Evolutionary conservation across 2,329 filamentous ascomycete genomes (phyloP).

Genomic region (Claviceps citrina): DNA sequence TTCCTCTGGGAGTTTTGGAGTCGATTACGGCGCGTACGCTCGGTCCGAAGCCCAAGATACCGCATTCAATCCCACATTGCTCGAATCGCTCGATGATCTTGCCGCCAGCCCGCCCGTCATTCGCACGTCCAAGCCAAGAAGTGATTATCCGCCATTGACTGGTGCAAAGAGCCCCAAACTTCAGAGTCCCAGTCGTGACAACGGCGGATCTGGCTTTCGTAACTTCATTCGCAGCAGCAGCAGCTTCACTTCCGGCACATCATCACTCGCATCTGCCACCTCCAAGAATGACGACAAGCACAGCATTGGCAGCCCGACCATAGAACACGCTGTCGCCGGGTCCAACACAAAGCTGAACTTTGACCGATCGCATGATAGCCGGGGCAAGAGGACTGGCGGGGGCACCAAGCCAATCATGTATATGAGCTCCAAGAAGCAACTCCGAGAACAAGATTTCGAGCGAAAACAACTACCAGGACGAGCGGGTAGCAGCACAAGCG

Average conservation of each 20-base stretch:
- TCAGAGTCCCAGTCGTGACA: constrained; percentile 35
- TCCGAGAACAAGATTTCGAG: constrained; percentile 47
- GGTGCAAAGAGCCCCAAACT: constrained; percentile 36
- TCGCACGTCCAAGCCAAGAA: constrained; percentile 67
- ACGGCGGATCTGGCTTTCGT: constrained; percentile 35
- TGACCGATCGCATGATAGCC: constrained; percentile 44
- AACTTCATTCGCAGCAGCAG: constrained; percentile 42
- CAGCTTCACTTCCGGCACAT: constrained; percentile 33
- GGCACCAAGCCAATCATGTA: constrained; percentile 49
- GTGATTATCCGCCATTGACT: constrained; percentile 58
- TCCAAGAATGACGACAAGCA: constrained; percentile 42
- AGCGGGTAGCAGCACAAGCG: constrained; percentile 15
- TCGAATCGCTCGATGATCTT: constrained; percentile 45
- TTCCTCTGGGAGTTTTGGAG: constrained; percentile 43
- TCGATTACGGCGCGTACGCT: constrained; percentile 56
- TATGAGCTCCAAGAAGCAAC: constrained; percentile 55
- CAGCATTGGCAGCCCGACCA: constrained; percentile 49
- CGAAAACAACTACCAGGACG: constrained; percentile 33
- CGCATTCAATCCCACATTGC: constrained; percentile 28
- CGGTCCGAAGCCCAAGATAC: constrained; percentile 34
- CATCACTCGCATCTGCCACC: constrained; percentile 39
- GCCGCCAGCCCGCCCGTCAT: constrained; percentile 55
- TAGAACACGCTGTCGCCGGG: constrained; percentile 37
- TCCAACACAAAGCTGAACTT: constrained; percentile 33
- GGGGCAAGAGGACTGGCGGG: constrained; percentile 41